These are phyloP conservation scores for Penicillium sp. DNA, from an alignment of 2,329 filamentous ascomycete genomes.

Conservation along the genomic window DNA sequence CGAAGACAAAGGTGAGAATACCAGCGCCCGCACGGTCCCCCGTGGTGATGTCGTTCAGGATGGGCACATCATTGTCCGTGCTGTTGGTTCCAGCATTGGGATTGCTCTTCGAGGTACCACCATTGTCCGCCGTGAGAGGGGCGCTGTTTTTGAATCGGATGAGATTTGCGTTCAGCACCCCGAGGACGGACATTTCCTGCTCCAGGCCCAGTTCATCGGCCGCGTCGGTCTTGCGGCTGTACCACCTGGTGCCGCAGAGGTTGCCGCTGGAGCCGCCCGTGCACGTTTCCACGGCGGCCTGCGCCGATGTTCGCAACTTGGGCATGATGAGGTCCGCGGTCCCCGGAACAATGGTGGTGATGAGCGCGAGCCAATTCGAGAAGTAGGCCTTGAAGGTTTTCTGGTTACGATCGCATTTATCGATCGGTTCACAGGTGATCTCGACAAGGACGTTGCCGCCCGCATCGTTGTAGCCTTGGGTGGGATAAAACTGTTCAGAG, in stretches of 20 bases:
- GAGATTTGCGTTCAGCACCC: conserved; percentile 30
- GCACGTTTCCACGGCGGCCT: conserved; percentile 59
- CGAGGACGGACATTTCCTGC: conserved; percentile 38
- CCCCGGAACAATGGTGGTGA: conserved; percentile 57
- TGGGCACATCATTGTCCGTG: conserved; percentile 7
- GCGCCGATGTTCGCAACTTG: conserved; percentile 53
- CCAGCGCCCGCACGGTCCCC: conserved; percentile 35
- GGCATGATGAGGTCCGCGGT: conserved; percentile 52
- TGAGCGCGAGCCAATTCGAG: conserved; percentile 59
- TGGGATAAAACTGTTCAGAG: conserved; percentile 50
- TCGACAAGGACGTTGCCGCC: conserved; percentile 57
- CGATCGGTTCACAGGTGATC: conserved; percentile 57
- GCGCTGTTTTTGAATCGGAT: conserved; percentile 26
- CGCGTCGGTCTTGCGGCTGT: conserved; percentile 32
- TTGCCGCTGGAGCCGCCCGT: conserved; percentile 51
- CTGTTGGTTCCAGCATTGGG: conserved; percentile 35
- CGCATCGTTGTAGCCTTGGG: conserved; percentile 21
- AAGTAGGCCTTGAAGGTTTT: conserved; percentile 67
- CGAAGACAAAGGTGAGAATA: conserved; percentile 29
- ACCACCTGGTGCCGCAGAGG: conserved; percentile 50
- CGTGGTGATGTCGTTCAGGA: conserved; percentile 23
- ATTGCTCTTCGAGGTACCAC: conserved; percentile 53
- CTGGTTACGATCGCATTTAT: conserved; percentile 66
- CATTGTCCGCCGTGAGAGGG: conserved; percentile 44
- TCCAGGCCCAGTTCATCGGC: conserved; percentile 28